A percentile compares a stretch with the other conserved stretches of the same genome.
These are phyloP conservation scores for Fragaria vesca DNA, from an alignment of 306 rosid species.

Conservation along the genomic window DNA sequence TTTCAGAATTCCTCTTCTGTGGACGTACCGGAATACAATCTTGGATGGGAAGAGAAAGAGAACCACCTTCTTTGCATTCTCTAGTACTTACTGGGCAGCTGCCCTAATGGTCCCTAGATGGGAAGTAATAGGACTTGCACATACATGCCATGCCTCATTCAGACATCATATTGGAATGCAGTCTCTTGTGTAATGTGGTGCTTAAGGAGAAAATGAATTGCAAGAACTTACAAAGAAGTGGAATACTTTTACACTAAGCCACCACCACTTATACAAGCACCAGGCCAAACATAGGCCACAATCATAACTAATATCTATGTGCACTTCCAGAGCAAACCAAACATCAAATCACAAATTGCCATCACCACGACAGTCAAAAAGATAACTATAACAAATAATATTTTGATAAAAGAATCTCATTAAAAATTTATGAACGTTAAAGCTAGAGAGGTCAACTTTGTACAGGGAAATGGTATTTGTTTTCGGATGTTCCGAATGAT, in stretches of 20 bases:
- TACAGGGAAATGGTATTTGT: neutral
- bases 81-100: too few relatives aligned
- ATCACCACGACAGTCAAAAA: neutral
- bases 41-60: too few relatives aligned
- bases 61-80: too few relatives aligned
- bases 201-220: neutral
- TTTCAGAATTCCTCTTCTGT: too few relatives aligned
- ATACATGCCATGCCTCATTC: neutral
- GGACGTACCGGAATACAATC: too few relatives aligned
- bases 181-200: neutral
- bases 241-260: neutral
- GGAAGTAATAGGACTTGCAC: neutral
- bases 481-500: neutral
- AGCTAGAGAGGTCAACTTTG: neutral
- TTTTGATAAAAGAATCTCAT: neutral
- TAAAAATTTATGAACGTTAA: neutral
- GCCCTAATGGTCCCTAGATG: neutral
- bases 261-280: neutral
- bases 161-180: neutral
- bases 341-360: neutral
- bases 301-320: neutral
- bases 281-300: neutral
- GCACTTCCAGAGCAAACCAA: neutral
- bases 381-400: neutral
- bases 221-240: neutral